Percentiles rank a stretch among this genome's conserved stretches.
These are phyloP conservation scores for Aspergillus pseudoglaucus DNA, from an alignment of 2,329 filamentous ascomycete species.

Conservation along the genomic window DNA sequence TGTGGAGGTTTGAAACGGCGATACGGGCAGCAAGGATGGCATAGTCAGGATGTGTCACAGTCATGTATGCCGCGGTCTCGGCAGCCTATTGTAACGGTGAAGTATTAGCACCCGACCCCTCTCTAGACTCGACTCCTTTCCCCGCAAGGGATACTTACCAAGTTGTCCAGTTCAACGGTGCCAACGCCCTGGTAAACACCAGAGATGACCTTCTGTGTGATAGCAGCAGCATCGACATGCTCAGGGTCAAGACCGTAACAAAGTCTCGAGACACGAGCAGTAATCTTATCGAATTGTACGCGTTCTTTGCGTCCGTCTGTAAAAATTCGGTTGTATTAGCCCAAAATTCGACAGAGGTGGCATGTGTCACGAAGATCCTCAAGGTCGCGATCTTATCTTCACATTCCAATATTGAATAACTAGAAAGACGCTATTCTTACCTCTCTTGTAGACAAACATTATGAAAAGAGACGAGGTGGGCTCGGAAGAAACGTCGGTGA, in stretches of 20 bases:
- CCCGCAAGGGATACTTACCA: slow-evolving; percentile 56
- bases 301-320: slow-evolving; percentile 98
- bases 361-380: too few relatives aligned
- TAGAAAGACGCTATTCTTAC: slow-evolving; percentile 33
- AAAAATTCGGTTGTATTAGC: slow-evolving; percentile 14
- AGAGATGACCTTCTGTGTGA: slow-evolving; percentile 98
- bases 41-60: slow-evolving; percentile 97
- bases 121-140: not conserved
- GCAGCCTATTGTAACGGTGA: slow-evolving; percentile 61
- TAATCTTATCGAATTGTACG: slow-evolving; percentile 99
- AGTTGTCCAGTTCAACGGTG: slow-evolving; percentile 90
- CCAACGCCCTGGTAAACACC: slow-evolving; percentile 98
- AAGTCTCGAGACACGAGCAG: slow-evolving; percentile 90
- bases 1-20: slow-evolving; percentile 98
- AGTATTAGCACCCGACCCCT: not conserved
- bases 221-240: slow-evolving; percentile 94
- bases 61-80: slow-evolving; percentile 99
- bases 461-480: slow-evolving; percentile 19
- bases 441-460: slow-evolving; percentile 61
- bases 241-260: slow-evolving; percentile 95
- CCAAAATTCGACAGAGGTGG: not conserved
- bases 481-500: slow-evolving; percentile 6
- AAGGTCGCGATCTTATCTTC: not conserved
- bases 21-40: slow-evolving; percentile 97
- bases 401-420: not conserved